These are phyloP conservation scores for Talaromyces pinophilus DNA, from an alignment of 2,329 filamentous ascomycete genomes.

Conservation along the genomic window DNA sequence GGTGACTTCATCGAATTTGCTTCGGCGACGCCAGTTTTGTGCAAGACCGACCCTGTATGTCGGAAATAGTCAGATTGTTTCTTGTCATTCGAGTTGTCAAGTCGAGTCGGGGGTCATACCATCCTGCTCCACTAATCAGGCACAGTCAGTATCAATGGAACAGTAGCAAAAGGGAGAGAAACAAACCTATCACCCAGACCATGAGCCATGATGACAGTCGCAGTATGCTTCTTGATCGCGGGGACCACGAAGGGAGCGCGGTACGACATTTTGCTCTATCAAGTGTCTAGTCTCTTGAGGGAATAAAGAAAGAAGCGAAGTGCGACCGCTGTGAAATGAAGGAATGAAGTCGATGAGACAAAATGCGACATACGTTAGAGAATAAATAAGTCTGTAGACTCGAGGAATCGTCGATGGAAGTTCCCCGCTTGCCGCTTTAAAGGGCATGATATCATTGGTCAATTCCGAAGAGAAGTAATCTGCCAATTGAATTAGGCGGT, in stretches of 20 bases:
- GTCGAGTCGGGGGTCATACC: constrained; percentile 36
- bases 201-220: constrained; percentile 91
- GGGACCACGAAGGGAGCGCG: constrained; percentile 70
- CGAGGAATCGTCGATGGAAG: background rate
- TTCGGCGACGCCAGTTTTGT: constrained; percentile 79
- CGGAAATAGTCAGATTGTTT: background rate
- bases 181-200: constrained; percentile 82
- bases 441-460: constrained; percentile 11
- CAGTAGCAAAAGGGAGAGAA: background rate
- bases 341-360: background rate
- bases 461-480: background rate
- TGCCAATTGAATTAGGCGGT: background rate
- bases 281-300: background rate
- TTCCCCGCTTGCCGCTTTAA: constrained; percentile 11
- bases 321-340: background rate
- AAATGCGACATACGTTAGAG: background rate
- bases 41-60: constrained; percentile 68
- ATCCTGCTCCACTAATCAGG: constrained; percentile 49
- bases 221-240: constrained; percentile 79
- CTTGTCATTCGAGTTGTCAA: background rate
- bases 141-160: constrained; percentile 7
- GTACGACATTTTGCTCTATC: constrained; percentile 42
- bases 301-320: background rate
- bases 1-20: constrained; percentile 82
- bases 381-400: background rate